phyloP scores from a whole-genome alignment of 768 basidiomycete genomes.

The Psilocybe subaeruginosa region DNA sequence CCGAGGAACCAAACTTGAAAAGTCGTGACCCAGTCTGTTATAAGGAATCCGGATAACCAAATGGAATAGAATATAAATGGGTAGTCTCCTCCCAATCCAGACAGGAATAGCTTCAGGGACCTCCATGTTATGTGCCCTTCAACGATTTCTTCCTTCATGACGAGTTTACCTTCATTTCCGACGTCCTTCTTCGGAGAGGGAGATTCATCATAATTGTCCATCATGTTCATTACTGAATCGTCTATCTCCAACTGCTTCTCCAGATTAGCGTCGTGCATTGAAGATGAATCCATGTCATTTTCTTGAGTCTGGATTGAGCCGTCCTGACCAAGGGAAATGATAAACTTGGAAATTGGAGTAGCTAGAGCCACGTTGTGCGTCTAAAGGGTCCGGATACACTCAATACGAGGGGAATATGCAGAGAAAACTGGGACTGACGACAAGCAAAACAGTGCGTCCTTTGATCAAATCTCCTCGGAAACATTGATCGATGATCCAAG shows the following conservation, averaged over 20 bases:
- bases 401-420: not conserved
- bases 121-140: conserved; percentile 29
- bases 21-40: conserved; percentile 27
- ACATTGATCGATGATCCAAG: conserved; percentile 77
- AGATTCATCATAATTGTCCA: conserved; percentile 20
- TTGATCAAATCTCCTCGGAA: conserved; percentile 74
- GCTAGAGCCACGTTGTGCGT: conserved; percentile 53
- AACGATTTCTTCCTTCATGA: conserved; percentile 62
- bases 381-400: conserved; percentile 19
- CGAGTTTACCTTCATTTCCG: conserved; percentile 52
- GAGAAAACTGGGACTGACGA: conserved; percentile 41
- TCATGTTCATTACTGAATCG: conserved; percentile 27
- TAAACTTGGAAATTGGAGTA: conserved; percentile 51
- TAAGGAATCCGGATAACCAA: conserved; percentile 16
- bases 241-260: conserved; percentile 38
- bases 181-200: conserved; percentile 11
- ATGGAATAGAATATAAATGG: conserved; percentile 34
- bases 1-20: conserved; percentile 46
- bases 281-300: conserved; percentile 39
- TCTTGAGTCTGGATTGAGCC: conserved; percentile 54
- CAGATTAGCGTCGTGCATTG: conserved; percentile 31
- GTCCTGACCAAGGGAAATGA: conserved; percentile 56
- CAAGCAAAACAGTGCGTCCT: conserved; percentile 79
- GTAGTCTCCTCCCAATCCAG: conserved; percentile 36
- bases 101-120: conserved; percentile 38